Evolutionary conservation across 78 protist species (phyloP).

Genomic region (Thecamonas trahens): DNA sequence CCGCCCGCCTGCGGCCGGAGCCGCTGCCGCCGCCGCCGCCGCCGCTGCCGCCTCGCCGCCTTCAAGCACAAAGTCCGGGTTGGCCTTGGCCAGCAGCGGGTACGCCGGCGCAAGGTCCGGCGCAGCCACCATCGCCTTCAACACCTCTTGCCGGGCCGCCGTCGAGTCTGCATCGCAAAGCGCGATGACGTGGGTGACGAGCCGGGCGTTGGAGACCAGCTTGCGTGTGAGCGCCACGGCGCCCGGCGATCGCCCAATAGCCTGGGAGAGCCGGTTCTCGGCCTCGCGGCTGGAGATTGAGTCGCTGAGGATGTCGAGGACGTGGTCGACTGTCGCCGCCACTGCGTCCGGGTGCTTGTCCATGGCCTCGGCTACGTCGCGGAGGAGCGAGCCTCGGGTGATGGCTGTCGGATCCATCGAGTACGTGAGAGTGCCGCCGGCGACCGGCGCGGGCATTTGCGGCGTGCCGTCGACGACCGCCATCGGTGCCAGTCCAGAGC

Average conservation of each 20-base stretch:
- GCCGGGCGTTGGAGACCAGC: constrained; percentile 61
- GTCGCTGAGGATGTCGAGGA: constrained; percentile 24
- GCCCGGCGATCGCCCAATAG: too few species aligned
- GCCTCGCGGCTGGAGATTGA: constrained; percentile 34
- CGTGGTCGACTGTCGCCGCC: constrained; percentile 33
- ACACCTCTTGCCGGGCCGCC: not conserved
- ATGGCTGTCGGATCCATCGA: constrained; percentile 25
- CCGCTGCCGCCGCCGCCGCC: too few species aligned
- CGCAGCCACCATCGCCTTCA: not conserved
- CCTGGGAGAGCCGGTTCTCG: too few species aligned
- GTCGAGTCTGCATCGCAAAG: not conserved
- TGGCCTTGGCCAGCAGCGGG: too few species aligned
- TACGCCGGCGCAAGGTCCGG: too few species aligned
- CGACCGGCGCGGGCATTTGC: not conserved
- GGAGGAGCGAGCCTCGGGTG: constrained; percentile 75
- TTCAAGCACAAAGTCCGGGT: too few species aligned
- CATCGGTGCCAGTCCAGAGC: constrained; percentile 1
- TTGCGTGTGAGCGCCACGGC: too few species aligned
- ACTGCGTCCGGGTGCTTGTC: constrained; percentile 40
- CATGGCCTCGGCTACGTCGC: constrained; percentile 34
- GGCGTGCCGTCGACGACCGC: not conserved
- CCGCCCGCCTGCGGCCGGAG: constrained; percentile 1
- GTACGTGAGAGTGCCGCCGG: not conserved
- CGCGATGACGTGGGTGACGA: constrained; percentile 12
- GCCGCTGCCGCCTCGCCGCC: too few species aligned